phyloP scores from a whole-genome alignment of 169 alveolate species.

The Cryptosporidium felis region DNA sequence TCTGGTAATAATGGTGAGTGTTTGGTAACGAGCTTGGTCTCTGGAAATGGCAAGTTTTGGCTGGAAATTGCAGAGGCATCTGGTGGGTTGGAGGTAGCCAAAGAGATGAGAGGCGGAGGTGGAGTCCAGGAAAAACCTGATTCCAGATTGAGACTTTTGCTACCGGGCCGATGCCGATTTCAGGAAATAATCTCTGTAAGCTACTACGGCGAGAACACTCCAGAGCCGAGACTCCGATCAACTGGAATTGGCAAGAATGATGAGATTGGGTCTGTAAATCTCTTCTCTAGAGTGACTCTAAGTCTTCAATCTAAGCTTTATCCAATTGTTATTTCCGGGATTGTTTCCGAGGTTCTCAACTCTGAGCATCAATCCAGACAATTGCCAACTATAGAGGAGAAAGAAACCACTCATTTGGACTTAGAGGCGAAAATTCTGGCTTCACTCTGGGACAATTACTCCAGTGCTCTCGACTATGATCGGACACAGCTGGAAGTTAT shows the following conservation, averaged over 20 bases:
- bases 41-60: not conserved
- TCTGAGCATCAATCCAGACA: not conserved
- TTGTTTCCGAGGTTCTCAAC: conserved; percentile 7
- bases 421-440: not conserved
- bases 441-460: not conserved
- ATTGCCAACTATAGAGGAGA: not conserved
- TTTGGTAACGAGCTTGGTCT: not conserved
- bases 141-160: too few relatives aligned
- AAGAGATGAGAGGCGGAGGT: not conserved
- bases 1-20: not conserved
- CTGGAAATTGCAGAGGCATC: too few relatives aligned
- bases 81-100: not conserved
- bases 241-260: too few relatives aligned
- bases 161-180: conserved; percentile 7
- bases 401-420: conserved; percentile 1
- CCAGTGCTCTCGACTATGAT: not conserved
- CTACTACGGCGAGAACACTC: not conserved
- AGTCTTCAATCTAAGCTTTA: not conserved
- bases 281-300: conserved; percentile 5
- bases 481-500: not conserved
- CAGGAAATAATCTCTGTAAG: conserved; percentile 14
- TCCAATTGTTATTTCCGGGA: not conserved
- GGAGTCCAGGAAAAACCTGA: too few relatives aligned
- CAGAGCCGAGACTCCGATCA: not conserved
- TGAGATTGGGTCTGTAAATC: not conserved